Conservation (phyloP, 345 rosid species). For the Eutrema heterophyllum region DNA sequence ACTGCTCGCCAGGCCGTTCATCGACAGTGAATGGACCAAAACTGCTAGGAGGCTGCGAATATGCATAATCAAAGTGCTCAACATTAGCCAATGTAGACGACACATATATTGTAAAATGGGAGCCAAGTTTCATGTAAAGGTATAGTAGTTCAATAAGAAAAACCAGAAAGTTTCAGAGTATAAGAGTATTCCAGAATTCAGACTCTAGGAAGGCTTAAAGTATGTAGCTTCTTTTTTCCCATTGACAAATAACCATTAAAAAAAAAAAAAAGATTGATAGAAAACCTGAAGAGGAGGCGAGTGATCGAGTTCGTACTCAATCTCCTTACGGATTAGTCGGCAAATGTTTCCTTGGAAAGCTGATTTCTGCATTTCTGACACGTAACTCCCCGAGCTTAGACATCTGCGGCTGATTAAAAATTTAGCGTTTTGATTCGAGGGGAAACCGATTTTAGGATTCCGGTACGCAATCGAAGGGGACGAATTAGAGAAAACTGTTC, state of each 20-base stretch:
- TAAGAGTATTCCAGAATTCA: no score
- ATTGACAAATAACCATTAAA: no score
- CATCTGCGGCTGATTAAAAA: conserved; percentile 1
- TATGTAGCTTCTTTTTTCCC: no score
- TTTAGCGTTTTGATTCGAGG: not conserved
- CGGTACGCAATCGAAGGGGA: conserved; percentile 6
- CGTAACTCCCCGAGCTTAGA: conserved; percentile 43
- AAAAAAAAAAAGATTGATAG: no score
- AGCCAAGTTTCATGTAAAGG: not conserved
- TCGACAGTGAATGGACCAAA: conserved; percentile 53
- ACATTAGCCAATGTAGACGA: not conserved
- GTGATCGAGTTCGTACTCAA: conserved; percentile 61
- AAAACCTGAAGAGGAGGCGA: conserved; percentile 35
- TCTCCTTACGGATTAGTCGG: conserved; percentile 58
- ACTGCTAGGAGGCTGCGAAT: conserved; percentile 47
- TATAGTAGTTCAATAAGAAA: not conserved
- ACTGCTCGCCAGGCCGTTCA: conserved; percentile 81
- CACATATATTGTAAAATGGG: not conserved
- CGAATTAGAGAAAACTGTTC: conserved; percentile 20
- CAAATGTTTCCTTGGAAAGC: conserved; percentile 64
- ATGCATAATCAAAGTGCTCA: not conserved
- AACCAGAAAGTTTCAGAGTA: not conserved
- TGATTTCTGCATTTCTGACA: conserved; percentile 71
- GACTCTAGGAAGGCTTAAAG: no score
- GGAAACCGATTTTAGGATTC: conserved; percentile 9